Evolutionary conservation across 2,329 filamentous ascomycete species (phyloP).

Genomic region (Chaetomium globosum): DNA sequence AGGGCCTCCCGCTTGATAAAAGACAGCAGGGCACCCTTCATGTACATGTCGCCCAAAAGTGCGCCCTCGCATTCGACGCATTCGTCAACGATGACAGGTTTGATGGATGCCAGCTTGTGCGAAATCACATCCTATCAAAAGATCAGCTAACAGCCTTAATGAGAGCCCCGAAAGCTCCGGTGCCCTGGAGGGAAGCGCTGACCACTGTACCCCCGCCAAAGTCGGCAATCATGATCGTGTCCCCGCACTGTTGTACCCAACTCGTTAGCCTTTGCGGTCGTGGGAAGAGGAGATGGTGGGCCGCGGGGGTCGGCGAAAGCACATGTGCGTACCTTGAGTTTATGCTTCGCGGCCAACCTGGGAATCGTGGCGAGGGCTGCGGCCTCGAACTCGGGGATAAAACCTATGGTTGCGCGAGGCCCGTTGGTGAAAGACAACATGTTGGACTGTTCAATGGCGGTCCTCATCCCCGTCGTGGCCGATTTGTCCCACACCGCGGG

Average conservation of each 20-base stretch:
- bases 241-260: background rate
- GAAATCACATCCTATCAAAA: background rate
- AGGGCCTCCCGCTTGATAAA: background rate
- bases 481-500: background rate
- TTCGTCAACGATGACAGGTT: background rate
- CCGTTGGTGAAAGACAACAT: background rate
- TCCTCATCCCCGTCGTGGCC: background rate
- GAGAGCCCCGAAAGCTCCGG: background rate
- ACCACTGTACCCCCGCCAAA: background rate
- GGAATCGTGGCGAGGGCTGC: background rate
- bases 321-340: background rate
- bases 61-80: background rate
- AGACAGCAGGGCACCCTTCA: background rate
- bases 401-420: background rate
- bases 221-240: background rate
- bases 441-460: background rate
- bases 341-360: background rate
- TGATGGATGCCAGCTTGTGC: background rate
- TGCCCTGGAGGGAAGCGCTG: background rate
- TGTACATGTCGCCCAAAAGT: background rate
- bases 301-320: background rate
- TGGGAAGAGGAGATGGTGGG: background rate
- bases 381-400: background rate
- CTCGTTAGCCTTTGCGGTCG: background rate
- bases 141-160: background rate